These are phyloP conservation scores for Mortierella sp. DNA, from an alignment of 371 early-diverging fungal species.

Conservation along the genomic window DNA sequence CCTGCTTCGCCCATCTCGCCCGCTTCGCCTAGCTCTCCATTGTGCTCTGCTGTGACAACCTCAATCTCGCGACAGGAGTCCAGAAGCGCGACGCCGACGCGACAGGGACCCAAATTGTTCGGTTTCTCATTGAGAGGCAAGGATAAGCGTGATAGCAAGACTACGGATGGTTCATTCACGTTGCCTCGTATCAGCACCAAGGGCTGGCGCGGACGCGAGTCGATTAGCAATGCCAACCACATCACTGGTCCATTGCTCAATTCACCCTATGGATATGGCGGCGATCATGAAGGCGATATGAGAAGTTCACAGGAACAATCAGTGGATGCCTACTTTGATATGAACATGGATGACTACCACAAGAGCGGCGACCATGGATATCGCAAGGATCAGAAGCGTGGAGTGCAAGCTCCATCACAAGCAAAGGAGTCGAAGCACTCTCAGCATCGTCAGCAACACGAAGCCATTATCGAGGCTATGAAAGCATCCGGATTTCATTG, in stretches of 20 bases:
- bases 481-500: too few species aligned
- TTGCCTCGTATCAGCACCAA: conserved; percentile 24
- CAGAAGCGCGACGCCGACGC: neutral
- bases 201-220: conserved; percentile 10
- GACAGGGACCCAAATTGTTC: neutral
- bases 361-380: conserved; percentile 1
- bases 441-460: too few species aligned
- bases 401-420: too few species aligned
- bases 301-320: neutral
- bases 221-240: neutral
- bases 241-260: neutral
- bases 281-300: neutral
- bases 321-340: conserved; percentile 15
- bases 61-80: neutral
- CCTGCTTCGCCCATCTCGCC: too few species aligned
- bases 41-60: neutral
- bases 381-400: neutral
- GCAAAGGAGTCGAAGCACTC: too few species aligned
- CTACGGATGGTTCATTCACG: neutral
- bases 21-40: neutral
- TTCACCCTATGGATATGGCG: neutral
- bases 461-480: too few species aligned
- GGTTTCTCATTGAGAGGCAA: neutral
- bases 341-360: conserved; percentile 9
- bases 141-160: neutral